Evolutionary conservation across 140 eudicot genomes (phyloP).

Genomic region (Anethum foeniculum): DNA sequence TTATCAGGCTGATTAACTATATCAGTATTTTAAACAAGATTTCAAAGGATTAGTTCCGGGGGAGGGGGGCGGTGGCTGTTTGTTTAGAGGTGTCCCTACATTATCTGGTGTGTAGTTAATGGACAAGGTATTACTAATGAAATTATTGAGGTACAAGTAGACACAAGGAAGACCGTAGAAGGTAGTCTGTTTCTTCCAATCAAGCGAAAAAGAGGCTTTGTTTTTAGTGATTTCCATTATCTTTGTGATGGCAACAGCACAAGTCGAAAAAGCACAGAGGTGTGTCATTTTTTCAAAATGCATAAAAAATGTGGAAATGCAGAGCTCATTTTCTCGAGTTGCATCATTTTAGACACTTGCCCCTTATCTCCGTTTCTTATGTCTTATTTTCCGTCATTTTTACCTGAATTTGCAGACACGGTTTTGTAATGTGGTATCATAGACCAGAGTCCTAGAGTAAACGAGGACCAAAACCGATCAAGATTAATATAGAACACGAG

Average conservation of each 20-base stretch:
- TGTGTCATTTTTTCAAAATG: not conserved
- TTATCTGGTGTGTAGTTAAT: not conserved
- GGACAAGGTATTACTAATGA: not conserved
- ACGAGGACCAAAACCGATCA: not conserved
- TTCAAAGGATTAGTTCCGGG: not conserved
- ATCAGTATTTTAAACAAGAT: not conserved
- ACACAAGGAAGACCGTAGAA: constrained; percentile 9
- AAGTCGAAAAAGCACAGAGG: not conserved
- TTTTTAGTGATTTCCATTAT: not conserved
- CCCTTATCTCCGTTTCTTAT: not conserved
- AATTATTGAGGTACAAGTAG: not conserved
- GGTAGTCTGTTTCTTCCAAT: not conserved
- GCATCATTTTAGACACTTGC: not conserved
- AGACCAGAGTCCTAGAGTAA: not conserved
- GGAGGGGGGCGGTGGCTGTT: not conserved
- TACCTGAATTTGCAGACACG: not conserved
- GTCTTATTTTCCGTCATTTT: not conserved
- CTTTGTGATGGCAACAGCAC: constrained; percentile 5
- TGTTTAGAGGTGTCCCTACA: not conserved
- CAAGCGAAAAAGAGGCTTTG: not conserved
- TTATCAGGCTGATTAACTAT: not conserved
- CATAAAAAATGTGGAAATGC: not conserved
- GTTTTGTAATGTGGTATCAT: not conserved
- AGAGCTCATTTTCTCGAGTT: not conserved
- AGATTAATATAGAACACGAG: not conserved